These are phyloP conservation scores for Phytopythium kandeliae DNA, from an alignment of 352 stramenopile species.

Conservation along the genomic window DNA sequence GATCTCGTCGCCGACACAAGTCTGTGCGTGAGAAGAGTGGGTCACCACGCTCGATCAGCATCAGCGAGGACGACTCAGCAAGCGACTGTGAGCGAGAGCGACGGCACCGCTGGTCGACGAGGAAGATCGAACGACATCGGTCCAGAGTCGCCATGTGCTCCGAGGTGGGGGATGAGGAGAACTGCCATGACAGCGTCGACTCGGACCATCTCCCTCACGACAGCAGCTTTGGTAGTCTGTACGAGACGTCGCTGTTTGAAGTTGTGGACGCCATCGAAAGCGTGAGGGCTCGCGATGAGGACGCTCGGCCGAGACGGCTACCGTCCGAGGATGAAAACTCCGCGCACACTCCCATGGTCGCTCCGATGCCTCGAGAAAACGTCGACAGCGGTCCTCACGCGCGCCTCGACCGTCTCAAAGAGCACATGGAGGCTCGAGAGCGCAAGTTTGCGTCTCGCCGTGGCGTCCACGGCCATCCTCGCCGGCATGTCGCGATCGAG, in stretches of 20 bases:
- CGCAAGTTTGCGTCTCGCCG: not conserved
- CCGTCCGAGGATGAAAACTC: not conserved
- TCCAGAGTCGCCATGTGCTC: not conserved
- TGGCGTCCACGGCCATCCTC: not conserved
- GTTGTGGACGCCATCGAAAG: slow-evolving; percentile 37
- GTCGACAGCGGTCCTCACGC: not conserved
- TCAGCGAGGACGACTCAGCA: not conserved
- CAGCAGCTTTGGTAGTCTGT: slow-evolving; percentile 20
- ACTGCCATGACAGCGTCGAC: not conserved
- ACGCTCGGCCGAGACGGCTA: not conserved
- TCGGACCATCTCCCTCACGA: not conserved
- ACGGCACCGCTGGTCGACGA: not conserved
- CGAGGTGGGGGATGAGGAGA: too few species aligned
- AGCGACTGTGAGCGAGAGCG: not conserved
- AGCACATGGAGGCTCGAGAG: slow-evolving; percentile 24
- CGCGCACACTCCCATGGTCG: not conserved
- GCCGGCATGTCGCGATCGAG: not conserved
- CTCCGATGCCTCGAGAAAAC: not conserved
- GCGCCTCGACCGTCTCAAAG: slow-evolving; percentile 12
- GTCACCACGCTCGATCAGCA: not conserved
- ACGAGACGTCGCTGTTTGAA: slow-evolving; percentile 41
- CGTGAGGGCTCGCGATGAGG: slow-evolving; percentile 2
- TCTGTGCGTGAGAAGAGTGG: too few species aligned
- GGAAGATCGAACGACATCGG: not conserved
- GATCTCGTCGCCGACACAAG: not conserved